Conservation (phyloP, 2,329 filamentous ascomycete genomes). For the Cytospora paraplurivora region DNA sequence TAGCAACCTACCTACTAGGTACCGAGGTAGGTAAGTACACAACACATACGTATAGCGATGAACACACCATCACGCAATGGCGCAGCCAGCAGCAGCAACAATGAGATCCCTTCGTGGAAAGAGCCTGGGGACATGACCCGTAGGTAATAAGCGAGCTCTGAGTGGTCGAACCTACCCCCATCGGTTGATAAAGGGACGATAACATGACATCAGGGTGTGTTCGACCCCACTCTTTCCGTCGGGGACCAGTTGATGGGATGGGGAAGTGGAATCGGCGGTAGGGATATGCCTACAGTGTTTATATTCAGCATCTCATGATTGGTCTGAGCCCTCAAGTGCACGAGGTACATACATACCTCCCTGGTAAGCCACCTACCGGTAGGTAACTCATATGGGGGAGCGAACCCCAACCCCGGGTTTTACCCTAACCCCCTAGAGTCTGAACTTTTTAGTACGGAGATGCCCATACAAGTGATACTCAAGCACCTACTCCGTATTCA, state of each 20-base stretch:
- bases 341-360: too few relatives aligned
- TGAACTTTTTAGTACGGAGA: not conserved
- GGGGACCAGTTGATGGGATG: too few relatives aligned
- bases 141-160: not conserved
- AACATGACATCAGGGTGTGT: not conserved
- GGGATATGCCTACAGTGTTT: not conserved
- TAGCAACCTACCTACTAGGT: too few relatives aligned
- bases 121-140: not conserved
- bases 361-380: not conserved
- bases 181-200: not conserved
- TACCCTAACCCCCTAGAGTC: not conserved
- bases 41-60: too few relatives aligned
- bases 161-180: not conserved
- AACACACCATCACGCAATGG: too few relatives aligned
- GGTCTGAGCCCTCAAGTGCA: not conserved
- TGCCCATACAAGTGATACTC: too few relatives aligned
- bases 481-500: too few relatives aligned
- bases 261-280: not conserved
- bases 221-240: not conserved
- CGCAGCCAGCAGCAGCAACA: too few relatives aligned
- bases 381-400: too few relatives aligned
- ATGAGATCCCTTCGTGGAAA: too few relatives aligned
- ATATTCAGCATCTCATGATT: not conserved
- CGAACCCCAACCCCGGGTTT: not conserved
- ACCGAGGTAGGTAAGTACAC: too few relatives aligned